Conservation (phyloP, 2,329 filamentous ascomycete species). For the Nemania diffusa region DNA sequence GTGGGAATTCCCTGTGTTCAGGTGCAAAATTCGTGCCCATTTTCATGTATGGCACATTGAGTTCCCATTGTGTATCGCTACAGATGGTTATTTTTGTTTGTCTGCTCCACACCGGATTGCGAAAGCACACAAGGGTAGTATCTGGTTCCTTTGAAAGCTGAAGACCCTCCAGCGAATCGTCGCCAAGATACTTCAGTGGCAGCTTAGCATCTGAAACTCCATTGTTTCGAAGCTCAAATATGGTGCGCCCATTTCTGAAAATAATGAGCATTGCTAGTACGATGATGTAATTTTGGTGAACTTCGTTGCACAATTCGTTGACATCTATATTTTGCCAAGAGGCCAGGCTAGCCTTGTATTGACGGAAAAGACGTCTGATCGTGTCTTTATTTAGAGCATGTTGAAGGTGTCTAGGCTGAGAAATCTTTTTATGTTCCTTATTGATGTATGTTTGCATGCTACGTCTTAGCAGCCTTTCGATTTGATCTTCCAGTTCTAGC, state of each 20-base stretch:
- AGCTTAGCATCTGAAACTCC: not conserved
- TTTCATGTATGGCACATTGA: slow-evolving; percentile 7
- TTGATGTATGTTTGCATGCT: not conserved
- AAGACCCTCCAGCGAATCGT: not conserved
- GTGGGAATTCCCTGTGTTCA: not conserved
- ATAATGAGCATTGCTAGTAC: slow-evolving; percentile 4
- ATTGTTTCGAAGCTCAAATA: not conserved
- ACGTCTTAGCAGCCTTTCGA: not conserved
- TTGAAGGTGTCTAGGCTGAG: not conserved
- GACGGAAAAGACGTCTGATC: not conserved
- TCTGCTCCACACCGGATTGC: too few relatives aligned
- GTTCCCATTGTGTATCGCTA: not conserved
- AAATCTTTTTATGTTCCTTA: not conserved
- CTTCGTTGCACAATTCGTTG: slow-evolving; percentile 1
- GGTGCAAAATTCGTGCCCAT: not conserved
- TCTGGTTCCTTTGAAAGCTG: not conserved
- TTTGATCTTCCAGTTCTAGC: not conserved
- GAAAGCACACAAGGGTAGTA: not conserved
- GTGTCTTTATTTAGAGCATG: not conserved
- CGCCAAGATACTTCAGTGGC: not conserved
- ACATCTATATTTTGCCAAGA: too few relatives aligned
- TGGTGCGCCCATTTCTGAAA: not conserved
- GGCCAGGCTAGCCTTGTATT: too few relatives aligned
- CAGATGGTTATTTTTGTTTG: not conserved
- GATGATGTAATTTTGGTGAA: not conserved